Evolutionary conservation across 495 filamentous ascomycete species (phyloP).

Genomic region (Talaromyces liani): DNA sequence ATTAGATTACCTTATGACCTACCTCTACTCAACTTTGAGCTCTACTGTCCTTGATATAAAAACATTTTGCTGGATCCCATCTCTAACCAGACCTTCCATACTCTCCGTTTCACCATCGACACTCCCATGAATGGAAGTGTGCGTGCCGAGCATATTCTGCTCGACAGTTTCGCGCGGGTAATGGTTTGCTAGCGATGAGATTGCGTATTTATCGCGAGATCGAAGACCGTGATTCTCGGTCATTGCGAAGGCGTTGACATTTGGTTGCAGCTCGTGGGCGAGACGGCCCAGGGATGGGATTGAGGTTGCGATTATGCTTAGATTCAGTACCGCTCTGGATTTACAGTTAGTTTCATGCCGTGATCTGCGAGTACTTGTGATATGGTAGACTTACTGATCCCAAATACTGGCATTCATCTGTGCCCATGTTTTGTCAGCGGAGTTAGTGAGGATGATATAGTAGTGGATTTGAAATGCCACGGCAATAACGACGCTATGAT

Average conservation of each 20-base stretch:
- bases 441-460: slow-evolving; percentile 7
- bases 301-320: slow-evolving; percentile 22
- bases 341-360: neutral
- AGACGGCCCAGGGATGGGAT: slow-evolving; percentile 30
- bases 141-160: slow-evolving; percentile 8
- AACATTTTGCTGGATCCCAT: slow-evolving; percentile 12
- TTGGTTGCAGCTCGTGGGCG: slow-evolving; percentile 23
- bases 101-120: slow-evolving; percentile 18
- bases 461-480: slow-evolving; percentile 16
- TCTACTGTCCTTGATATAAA: slow-evolving; percentile 18
- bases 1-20: neutral
- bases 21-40: slow-evolving; percentile 14
- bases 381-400: slow-evolving; percentile 18
- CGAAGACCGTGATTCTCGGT: slow-evolving; percentile 17
- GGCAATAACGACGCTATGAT: slow-evolving; percentile 14
- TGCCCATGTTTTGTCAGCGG: slow-evolving; percentile 15
- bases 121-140: slow-evolving; percentile 14
- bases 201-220: slow-evolving; percentile 12
- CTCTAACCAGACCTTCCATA: slow-evolving; percentile 15
- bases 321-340: slow-evolving; percentile 20
- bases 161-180: neutral
- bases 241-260: slow-evolving; percentile 18
- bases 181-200: slow-evolving; percentile 14
- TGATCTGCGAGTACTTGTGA: neutral
- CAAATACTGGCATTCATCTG: slow-evolving; percentile 17